Base-by-base conservation (phyloP, 108 stramenopile genomes). In the Mayamaea pseudoterrestris region DNA sequence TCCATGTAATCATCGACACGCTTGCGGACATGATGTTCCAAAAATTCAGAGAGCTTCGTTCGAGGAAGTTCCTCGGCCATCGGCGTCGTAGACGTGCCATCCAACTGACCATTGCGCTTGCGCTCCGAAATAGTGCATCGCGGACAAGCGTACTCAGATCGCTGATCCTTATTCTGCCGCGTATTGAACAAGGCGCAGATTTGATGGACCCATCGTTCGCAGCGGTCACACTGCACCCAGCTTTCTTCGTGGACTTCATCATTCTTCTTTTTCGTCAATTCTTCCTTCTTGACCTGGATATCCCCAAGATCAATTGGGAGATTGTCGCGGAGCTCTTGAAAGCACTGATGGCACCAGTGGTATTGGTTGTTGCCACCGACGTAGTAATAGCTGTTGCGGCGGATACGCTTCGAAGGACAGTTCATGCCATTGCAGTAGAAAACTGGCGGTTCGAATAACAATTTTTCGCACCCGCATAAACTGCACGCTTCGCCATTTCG, bases 151-250 rank as follows among this genome's bases (percentile, higher is more conserved):
- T 83, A 92, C 48, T 92, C 84, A 12, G 84, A 87, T 14, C 76
- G 63, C 48, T 92, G 85, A 44, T 92, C 83, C 58, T 85, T 87
- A 63, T 92, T 95, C 57, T 91, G 88, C 6, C 96, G 66, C 22
- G 92, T 90, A 66, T 99, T 99, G 71, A 96, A 97, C n/a, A 99
- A 69, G 17, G 94, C 95, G 70, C 98, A 99, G 31, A 96, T 93
- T 63, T 97, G 96, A 70, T 99, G 98, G 17, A 95, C 85, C 98
- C 98, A 99, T 30, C 92, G 68, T 53, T 89, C 73, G 53, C 98
- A 99, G 8, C 74, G 69, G 60, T 96, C 93, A 53, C 98, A 99
- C 57, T 86, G 82, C 13, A 97, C 93, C 96, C 96, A 97, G 40
- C 85, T 83, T 52, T 97, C 93, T 55, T 90, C 90, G 27, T 76